A percentile compares a stretch with the other conserved stretches of the same genome.
These are phyloP conservation scores for Sicyos edulis DNA, from an alignment of 306 rosid species.

Conservation along the genomic window DNA sequence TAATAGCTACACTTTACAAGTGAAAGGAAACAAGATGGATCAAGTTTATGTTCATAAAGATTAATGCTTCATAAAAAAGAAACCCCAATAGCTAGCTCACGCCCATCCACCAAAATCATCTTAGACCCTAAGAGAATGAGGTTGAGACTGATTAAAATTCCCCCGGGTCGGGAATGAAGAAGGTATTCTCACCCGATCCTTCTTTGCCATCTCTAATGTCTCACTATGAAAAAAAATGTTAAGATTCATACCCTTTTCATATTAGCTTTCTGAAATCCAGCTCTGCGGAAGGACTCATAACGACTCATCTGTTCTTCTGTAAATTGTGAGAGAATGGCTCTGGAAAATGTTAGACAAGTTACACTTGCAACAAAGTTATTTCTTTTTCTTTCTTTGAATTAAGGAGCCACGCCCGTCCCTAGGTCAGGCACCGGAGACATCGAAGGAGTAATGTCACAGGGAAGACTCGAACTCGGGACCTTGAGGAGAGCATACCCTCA, in stretches of 20 bases:
- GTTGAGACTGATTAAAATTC: not conserved
- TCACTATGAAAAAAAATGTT: not conserved
- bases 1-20: constrained; percentile 47
- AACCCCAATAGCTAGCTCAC: not conserved
- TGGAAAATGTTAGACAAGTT: constrained; percentile 22
- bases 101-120: not conserved
- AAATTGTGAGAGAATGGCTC: constrained; percentile 76
- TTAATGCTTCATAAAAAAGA: not conserved
- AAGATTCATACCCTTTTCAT: constrained; percentile 66
- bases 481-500: too few relatives aligned
- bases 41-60: not conserved
- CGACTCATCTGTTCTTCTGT: constrained; percentile 91
- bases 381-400: too few relatives aligned
- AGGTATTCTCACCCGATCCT: not conserved
- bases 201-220: not conserved
- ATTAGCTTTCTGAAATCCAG: constrained; percentile 87
- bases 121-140: not conserved
- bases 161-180: not conserved
- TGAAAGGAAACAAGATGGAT: not conserved
- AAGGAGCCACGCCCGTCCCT: too few relatives aligned
- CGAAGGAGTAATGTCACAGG: too few relatives aligned
- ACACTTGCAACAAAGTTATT: not conserved
- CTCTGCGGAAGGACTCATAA: constrained; percentile 85
- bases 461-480: too few relatives aligned
- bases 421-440: too few relatives aligned